Evolutionary conservation across 179 eudicot genomes (phyloP).

Genomic region (Pouteria campechiana): DNA sequence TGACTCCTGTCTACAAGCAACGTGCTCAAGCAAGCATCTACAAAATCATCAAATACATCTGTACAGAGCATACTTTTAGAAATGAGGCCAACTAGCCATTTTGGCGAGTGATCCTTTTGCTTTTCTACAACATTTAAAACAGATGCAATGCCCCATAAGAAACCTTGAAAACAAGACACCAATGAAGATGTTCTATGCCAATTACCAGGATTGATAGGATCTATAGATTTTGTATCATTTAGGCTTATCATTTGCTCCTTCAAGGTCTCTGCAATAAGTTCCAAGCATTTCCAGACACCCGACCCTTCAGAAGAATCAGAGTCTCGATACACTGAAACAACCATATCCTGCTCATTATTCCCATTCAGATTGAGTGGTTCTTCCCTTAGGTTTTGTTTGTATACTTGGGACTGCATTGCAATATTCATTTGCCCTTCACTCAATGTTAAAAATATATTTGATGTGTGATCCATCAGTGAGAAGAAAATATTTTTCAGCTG

Average conservation of each 20-base stretch:
- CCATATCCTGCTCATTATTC: conserved; percentile 5
- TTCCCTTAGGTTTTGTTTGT: conserved; percentile 9
- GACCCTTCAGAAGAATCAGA: conserved; percentile 9
- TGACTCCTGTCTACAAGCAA: conserved; percentile 30
- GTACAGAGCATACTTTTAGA: conserved; percentile 28
- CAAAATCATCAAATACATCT: conserved; percentile 25
- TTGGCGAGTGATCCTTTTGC: conserved; percentile 19
- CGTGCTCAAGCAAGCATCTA: conserved; percentile 13
- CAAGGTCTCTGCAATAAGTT: conserved; percentile 35
- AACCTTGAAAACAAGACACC: conserved; percentile 60
- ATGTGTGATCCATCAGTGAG: conserved; percentile 81
- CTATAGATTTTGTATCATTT: conserved; percentile 8
- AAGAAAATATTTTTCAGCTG: conserved; percentile 28
- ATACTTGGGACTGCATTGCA: conserved; percentile 18
- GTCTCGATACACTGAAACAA: conserved; percentile 6
- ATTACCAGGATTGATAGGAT: conserved; percentile 7
- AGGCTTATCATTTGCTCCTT: conserved; percentile 27
- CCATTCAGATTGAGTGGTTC: conserved; percentile 7
- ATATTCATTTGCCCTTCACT: conserved; percentile 34
- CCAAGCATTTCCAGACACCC: conserved; percentile 30
- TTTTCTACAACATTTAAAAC: conserved; percentile 31
- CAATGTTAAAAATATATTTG: conserved; percentile 40
- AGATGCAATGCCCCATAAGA: conserved; percentile 61
- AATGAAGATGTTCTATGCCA: conserved; percentile 31
- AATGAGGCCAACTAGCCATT: conserved; percentile 20